A percentile compares a stretch with the other conserved stretches of the same genome.
Evolutionary conservation across 1,284 basidiomycete species (phyloP).

Genomic region (Austroboletus niveus): DNA sequence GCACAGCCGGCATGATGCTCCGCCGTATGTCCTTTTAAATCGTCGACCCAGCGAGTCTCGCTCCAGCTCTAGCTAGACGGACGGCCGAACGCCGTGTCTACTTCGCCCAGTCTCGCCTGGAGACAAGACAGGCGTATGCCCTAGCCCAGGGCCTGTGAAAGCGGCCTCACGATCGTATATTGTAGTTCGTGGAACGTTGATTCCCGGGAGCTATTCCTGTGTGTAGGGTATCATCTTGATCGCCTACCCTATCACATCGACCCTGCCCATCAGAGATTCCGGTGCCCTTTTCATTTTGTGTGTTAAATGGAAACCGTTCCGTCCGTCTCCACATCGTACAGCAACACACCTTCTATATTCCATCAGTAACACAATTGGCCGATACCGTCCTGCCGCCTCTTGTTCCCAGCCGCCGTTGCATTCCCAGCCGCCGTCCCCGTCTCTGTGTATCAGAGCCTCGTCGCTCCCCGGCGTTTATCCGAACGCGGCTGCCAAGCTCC

Average conservation of each 20-base stretch:
- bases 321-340: constrained; percentile 25
- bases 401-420: constrained; percentile 1
- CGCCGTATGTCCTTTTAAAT: constrained; percentile 25
- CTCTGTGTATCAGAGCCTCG: constrained; percentile 5
- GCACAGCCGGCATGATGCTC: constrained; percentile 26
- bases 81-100: too few species aligned
- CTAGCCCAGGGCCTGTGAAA: constrained; percentile 21
- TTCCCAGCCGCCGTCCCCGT: background rate
- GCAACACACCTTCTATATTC: constrained; percentile 17
- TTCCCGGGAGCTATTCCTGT: constrained; percentile 21
- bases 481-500: constrained; percentile 26
- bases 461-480: constrained; percentile 9
- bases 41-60: constrained; percentile 28
- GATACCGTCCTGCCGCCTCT: constrained; percentile 11
- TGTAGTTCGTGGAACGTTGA: constrained; percentile 9
- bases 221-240: constrained; percentile 34
- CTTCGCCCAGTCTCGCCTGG: background rate
- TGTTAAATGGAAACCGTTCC: constrained; percentile 23
- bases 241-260: constrained; percentile 38
- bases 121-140: constrained; percentile 12
- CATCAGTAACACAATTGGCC: constrained; percentile 18
- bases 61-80: too few species aligned
- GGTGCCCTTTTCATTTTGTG: constrained; percentile 21
- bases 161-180: constrained; percentile 18
- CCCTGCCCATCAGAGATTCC: constrained; percentile 36